Evolutionary conservation across 371 early-diverging fungal species (phyloP).

Genomic region (Actinomucor elegans): DNA sequence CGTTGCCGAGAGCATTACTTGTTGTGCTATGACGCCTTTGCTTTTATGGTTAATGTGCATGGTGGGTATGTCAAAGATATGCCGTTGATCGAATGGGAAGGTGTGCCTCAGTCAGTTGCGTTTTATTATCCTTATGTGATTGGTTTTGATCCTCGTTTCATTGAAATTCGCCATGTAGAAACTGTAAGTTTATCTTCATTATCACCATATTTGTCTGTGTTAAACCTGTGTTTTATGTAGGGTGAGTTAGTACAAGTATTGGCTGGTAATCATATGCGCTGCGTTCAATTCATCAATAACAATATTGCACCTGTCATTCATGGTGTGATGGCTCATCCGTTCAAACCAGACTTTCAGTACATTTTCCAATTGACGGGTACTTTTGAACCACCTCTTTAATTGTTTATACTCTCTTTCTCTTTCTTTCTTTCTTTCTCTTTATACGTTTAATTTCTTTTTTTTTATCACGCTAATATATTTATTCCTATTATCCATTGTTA

Average conservation of each 20-base stretch:
- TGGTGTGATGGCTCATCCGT: slow-evolving; percentile 49
- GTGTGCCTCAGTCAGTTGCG: slow-evolving; percentile 62
- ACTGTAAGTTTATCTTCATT: slow-evolving; percentile 62
- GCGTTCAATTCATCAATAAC: slow-evolving; percentile 34
- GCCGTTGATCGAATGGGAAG: slow-evolving; percentile 52
- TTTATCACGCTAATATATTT: no score
- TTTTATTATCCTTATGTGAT: slow-evolving; percentile 81
- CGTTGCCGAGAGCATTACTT: slow-evolving; percentile 78
- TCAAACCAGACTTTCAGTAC: slow-evolving; percentile 45
- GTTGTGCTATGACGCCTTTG: slow-evolving; percentile 91
- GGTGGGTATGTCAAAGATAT: slow-evolving; percentile 21
- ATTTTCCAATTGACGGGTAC: slow-evolving; percentile 36
- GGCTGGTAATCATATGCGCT: slow-evolving; percentile 46
- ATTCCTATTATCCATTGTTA: no score
- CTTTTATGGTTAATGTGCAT: slow-evolving; percentile 82
- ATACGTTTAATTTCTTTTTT: neutral
- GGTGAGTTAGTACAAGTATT: slow-evolving; percentile 47
- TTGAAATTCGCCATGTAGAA: slow-evolving; percentile 86
- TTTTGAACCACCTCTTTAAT: slow-evolving; percentile 23
- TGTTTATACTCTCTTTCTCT: neutral
- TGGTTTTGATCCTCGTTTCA: slow-evolving; percentile 87
- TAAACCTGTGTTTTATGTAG: no score
- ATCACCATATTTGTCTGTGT: neutral
- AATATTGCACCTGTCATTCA: slow-evolving; percentile 41
- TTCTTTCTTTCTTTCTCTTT: neutral